Conservation (phyloP, 441 rosid genomes). For the Pelargonium citronellum region DNA sequence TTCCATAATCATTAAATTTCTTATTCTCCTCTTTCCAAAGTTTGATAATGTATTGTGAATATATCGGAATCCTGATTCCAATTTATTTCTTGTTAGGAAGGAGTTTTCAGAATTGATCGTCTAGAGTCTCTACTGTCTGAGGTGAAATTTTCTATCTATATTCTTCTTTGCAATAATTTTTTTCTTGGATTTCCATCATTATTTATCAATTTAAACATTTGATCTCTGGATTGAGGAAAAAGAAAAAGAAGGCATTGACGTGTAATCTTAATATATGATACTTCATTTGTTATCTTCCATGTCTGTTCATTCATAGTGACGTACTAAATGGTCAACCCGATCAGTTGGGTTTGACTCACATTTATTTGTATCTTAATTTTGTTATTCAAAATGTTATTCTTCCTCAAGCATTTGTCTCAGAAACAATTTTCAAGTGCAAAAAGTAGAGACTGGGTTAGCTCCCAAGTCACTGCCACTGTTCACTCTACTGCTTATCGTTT, state of each 20-base stretch:
- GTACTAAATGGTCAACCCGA: too few species aligned
- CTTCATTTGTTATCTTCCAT: background rate
- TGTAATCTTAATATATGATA: background rate
- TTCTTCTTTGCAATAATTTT: background rate
- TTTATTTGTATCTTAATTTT: too few species aligned
- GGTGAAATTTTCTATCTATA: slow-evolving; percentile 37
- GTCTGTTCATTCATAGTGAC: background rate
- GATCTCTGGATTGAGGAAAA: background rate
- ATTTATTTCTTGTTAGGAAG: slow-evolving; percentile 46
- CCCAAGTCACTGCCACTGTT: background rate
- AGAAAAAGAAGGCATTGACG: background rate
- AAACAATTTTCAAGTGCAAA: background rate
- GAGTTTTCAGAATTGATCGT: slow-evolving; percentile 90
- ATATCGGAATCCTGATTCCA: slow-evolving; percentile 14
- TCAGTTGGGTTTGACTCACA: too few species aligned
- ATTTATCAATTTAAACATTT: too few species aligned
- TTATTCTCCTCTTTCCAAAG: background rate
- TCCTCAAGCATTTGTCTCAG: background rate
- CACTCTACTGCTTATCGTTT: background rate
- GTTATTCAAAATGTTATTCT: background rate
- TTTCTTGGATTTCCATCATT: background rate
- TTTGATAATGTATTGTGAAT: background rate
- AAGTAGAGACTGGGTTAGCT: background rate
- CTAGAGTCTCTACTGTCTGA: slow-evolving; percentile 79
- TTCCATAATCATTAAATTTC: background rate